phyloP scores from a whole-genome alignment of 192 early-diverging fungal genomes.

The Gryganskiella cystojenkinii region DNA sequence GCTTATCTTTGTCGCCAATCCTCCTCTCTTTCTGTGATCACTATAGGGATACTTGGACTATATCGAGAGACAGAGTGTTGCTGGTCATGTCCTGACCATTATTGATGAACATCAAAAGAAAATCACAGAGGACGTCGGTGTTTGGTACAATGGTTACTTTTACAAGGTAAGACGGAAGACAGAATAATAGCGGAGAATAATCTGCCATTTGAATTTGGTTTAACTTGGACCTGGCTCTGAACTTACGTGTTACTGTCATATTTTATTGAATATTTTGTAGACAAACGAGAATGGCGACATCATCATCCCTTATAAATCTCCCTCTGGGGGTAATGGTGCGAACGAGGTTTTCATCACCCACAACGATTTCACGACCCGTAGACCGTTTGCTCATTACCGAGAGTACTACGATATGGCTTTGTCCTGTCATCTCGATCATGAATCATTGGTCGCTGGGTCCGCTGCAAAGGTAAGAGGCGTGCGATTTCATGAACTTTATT shows the following conservation, averaged over 20 bases:
- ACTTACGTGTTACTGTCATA: neutral
- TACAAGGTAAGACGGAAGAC: slow-evolving; percentile 50
- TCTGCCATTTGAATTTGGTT: neutral
- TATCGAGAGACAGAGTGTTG: slow-evolving; percentile 52
- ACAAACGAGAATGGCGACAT: slow-evolving; percentile 55
- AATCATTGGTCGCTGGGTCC: slow-evolving; percentile 43
- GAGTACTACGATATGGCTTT: slow-evolving; percentile 54
- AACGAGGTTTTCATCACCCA: slow-evolving; percentile 36
- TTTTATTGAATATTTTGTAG: slow-evolving; percentile 16
- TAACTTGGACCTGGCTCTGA: neutral
- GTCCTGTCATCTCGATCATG: slow-evolving; percentile 53
- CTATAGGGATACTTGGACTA: slow-evolving; percentile 54
- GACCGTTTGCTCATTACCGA: slow-evolving; percentile 9
- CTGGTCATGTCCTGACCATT: slow-evolving; percentile 56
- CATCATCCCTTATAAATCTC: slow-evolving; percentile 49
- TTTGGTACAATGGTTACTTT: slow-evolving; percentile 53
- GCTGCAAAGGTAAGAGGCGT: slow-evolving; percentile 54
- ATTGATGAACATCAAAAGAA: slow-evolving; percentile 53
- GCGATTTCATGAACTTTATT: no score
- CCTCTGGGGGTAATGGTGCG: neutral
- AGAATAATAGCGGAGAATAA: neutral
- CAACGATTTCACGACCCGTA: slow-evolving; percentile 48
- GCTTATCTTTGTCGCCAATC: no score
- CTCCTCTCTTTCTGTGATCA: no score
- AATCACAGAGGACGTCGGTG: slow-evolving; percentile 15